Base-by-base conservation (phyloP, 768 basidiomycete genomes). In the Lentinula guzmanii region DNA sequence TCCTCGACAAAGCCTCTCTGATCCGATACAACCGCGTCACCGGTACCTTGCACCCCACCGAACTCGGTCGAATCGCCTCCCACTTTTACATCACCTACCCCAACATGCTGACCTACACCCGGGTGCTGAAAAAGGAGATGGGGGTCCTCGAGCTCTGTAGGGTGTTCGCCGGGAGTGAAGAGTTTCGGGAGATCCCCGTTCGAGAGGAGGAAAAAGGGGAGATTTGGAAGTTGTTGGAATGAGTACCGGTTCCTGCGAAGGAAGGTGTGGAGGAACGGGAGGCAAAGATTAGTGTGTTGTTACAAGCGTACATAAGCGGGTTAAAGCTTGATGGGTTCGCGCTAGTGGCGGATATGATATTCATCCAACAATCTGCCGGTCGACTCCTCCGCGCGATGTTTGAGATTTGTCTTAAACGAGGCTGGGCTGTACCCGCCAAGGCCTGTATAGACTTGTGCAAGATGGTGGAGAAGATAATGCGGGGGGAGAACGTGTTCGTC, bases 51-150 rank as follows among this genome's bases (percentile, higher is more conserved):
- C 91, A 93, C 66, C 89, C 89, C 65, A 95, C 94, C 3, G 96
- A 98, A 70, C 81, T 98, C 2, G 95, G 96, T 13, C 82, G 91
- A 5, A 98, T 98, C 65, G 94, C 95, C 0, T 95, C 92, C 10
- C 90, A 98, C 71, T 98, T 93, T 72, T 98, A 98, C 70, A 91
- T 99, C 64, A 91, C 94, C 0, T 89, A 98, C 72, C 87, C 86
- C 66, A 96, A 93, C 61, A 99, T 99, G 97, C 86, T 92, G 68
- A 89, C 89, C 0, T 99, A 98, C 73, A 97, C 97, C 72, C 91
- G 96, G 69, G 94, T 98, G 71, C 75, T 98, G 62, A 84, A 89
- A 51, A 84, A 92, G 3, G 88, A 87, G 2, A 94, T 98, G 91
- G 85, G 87, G 37, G 85, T 81, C 52, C 75, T 99, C 67, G 97